Base-by-base conservation (phyloP, 345 rosid genomes). In the Rhodomyrtus tomentosa region DNA sequence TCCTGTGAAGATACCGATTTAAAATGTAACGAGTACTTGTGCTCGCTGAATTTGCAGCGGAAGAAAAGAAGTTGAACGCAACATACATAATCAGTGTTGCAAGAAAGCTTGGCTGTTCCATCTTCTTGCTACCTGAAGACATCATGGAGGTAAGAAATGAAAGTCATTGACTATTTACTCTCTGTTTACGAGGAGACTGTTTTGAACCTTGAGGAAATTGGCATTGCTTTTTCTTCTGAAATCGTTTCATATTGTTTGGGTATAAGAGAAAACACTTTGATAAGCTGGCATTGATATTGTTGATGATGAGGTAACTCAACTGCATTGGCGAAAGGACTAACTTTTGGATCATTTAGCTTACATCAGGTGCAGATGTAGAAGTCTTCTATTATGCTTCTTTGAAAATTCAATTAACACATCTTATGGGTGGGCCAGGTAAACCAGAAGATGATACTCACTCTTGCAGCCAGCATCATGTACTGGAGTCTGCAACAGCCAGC, bases 121-220 rank as follows among this genome's bases (percentile, higher is more conserved):
- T 97, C 87, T 97, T 97, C 95, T 90, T 95, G 91, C 86, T 97
- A 87, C 99, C 99, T 6, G 99, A 97, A 84, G 99, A 97, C 87
- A 95, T 97, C 89, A 88, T 95, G 89, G 99, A 95, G 99, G 99
- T 95, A 88, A 40, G 58, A 56, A 62, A 38, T 80, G 0, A 38
- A 50, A 32, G 58, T 20, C 45, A 36, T 36, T 38, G 29, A 40
- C 50, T 22, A 24, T 81, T 55, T 52, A 14, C 55, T 32, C 54
- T 38, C 45, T 45, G 51, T 14, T 59, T 40, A 52, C 48, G 15
- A 24, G 40, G 55, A 58, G 56, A 56, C 72, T 68, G 25, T 68
- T 68, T 68, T 36, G 22, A 68, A 14, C 3, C 45, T 68, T 36
- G 21, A 68, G 76, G 76, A 68, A 36, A 62, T 62, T 29, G 74